Conservation (phyloP, 106 monocot genomes). For the Vanilla planifolia region DNA sequence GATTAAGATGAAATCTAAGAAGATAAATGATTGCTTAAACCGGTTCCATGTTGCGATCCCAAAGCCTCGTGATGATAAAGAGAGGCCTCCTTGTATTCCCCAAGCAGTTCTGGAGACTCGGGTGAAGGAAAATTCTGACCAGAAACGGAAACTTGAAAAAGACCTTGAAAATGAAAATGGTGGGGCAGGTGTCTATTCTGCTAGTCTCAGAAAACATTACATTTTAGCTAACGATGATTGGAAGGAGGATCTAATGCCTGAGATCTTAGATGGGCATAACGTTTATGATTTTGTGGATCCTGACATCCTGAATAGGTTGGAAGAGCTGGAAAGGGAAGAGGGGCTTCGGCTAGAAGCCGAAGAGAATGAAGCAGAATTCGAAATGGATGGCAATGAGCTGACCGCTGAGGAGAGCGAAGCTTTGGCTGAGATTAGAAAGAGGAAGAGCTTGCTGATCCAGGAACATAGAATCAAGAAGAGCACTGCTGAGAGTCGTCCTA, state of each 20-base stretch:
- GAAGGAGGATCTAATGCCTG: conserved; percentile 95
- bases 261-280: conserved; percentile 95
- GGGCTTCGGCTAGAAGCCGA: conserved; percentile 56
- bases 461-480: conserved; percentile 91
- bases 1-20: conserved; percentile 93
- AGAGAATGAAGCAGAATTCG: conserved; percentile 42
- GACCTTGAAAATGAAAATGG: conserved; percentile 95
- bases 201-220: conserved; percentile 81
- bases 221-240: conserved; percentile 77
- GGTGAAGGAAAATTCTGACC: conserved; percentile 32
- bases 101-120: conserved; percentile 70
- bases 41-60: conserved; percentile 95
- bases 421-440: conserved; percentile 64
- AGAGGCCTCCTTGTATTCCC: conserved; percentile 84
- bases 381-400: conserved; percentile 60
- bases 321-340: conserved; percentile 92
- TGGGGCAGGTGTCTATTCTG: conserved; percentile 97
- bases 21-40: conserved; percentile 77
- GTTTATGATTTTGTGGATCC: conserved; percentile 84
- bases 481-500: conserved; percentile 90
- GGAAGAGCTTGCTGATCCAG: conserved; percentile 79
- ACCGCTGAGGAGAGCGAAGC: conserved; percentile 61
- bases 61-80: conserved; percentile 82
- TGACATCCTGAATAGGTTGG: conserved; percentile 71
- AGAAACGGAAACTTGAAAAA: conserved; percentile 76